phyloP scores from a whole-genome alignment of 495 filamentous ascomycete genomes.

The Annulohypoxylon maeteangense region DNA sequence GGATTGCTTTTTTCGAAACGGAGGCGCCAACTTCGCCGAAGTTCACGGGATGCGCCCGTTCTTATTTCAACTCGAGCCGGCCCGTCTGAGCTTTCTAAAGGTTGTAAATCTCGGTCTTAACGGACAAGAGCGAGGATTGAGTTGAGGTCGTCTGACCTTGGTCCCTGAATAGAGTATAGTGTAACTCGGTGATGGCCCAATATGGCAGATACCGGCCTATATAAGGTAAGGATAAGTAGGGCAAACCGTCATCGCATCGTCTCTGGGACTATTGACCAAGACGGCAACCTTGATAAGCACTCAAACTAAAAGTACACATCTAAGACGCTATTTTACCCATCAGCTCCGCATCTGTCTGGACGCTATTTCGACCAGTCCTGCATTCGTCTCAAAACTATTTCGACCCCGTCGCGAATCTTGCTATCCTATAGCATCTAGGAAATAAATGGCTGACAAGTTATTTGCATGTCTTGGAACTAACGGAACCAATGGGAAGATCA shows the following conservation, averaged over 20 bases:
- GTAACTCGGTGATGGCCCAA: conserved; percentile 25
- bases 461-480: not conserved
- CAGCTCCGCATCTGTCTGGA: conserved; percentile 16
- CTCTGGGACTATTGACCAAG: conserved; percentile 27
- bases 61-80: conserved; percentile 24
- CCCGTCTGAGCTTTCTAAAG: not conserved
- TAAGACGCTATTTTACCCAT: conserved; percentile 15
- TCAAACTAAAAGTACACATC: not conserved
- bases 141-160: conserved; percentile 25
- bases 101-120: conserved; percentile 13
- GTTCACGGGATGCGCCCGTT: conserved; percentile 17
- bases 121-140: conserved; percentile 17
- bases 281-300: conserved; percentile 26
- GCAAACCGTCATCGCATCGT: conserved; percentile 15
- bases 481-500: conserved; percentile 4
- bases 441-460: not conserved
- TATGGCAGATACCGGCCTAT: conserved; percentile 21
- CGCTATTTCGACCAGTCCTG: conserved; percentile 10
- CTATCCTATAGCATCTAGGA: not conserved
- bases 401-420: not conserved
- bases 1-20: conserved; percentile 9
- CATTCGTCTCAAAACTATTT: not conserved
- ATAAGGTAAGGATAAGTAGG: conserved; percentile 29
- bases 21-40: not conserved
- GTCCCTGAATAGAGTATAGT: conserved; percentile 34